A percentile compares a stretch with the other conserved stretches of the same genome.
Evolutionary conservation across 2,329 filamentous ascomycete genomes (phyloP).

Genomic region (Fusarium floridanum): DNA sequence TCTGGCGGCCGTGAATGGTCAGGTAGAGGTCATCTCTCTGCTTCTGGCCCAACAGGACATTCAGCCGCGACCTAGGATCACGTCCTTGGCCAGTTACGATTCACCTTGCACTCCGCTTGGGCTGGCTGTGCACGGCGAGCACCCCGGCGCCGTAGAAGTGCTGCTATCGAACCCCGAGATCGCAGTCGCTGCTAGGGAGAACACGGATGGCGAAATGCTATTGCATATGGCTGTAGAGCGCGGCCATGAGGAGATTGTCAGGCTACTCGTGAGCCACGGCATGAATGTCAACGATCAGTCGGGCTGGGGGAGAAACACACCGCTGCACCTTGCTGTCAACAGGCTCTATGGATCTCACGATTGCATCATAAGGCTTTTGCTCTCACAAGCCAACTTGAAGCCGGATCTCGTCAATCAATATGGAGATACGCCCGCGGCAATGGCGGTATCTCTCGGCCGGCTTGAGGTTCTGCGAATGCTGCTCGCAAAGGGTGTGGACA

Average conservation of each 20-base stretch:
- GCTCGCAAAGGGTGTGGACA: not conserved
- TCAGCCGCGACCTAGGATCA: not conserved
- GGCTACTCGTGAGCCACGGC: not conserved
- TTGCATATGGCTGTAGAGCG: not conserved
- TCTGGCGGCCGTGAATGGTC: not conserved
- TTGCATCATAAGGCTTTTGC: not conserved
- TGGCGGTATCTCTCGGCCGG: not conserved
- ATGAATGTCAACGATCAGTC: not conserved
- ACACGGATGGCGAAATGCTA: not conserved
- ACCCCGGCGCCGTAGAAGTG: not conserved
- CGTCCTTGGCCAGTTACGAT: rapidly evolving
- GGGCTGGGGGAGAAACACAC: not conserved
- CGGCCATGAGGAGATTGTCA: not conserved
- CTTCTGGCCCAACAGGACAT: not conserved
- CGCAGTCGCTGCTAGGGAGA: not conserved
- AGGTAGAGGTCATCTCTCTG: not conserved
- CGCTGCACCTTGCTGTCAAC: not conserved
- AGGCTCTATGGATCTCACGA: not conserved
- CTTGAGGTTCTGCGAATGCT: not conserved
- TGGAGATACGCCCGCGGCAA: not conserved
- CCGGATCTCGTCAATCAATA: not conserved
- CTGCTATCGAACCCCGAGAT: not conserved
- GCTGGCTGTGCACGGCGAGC: not conserved
- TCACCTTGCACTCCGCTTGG: not conserved
- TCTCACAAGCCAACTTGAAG: not conserved